These are phyloP conservation scores for Cryptococcus depauperatus DNA, from an alignment of 1,284 basidiomycete species.

Conservation along the genomic window DNA sequence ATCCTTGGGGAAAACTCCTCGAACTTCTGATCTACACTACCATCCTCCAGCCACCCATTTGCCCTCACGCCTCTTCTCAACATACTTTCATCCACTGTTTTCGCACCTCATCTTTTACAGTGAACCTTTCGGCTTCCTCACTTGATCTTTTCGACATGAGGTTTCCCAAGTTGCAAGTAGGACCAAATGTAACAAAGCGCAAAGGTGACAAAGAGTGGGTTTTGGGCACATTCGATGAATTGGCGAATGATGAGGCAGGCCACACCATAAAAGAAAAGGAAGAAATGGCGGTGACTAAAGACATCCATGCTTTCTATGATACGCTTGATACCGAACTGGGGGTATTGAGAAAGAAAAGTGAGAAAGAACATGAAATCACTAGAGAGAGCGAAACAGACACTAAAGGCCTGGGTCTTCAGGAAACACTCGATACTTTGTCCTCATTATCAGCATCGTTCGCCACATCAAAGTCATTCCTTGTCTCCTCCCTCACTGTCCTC, in stretches of 20 bases:
- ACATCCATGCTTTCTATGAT: no score
- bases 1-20: constrained; percentile 30
- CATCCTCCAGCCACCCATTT: constrained; percentile 9
- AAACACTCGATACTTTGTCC: background rate
- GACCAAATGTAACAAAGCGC: constrained; percentile 29
- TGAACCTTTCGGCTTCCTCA: background rate
- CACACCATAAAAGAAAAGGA: no score
- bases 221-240: no score
- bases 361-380: background rate
- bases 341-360: background rate
- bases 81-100: background rate
- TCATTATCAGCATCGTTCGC: background rate
- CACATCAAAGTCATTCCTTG: no score
- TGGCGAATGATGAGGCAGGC: constrained; percentile 2
- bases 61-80: background rate
- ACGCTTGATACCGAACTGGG: no score
- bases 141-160: constrained; percentile 22
- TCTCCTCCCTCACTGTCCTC: background rate
- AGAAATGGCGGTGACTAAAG: background rate
- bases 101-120: background rate
- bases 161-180: constrained; percentile 33
- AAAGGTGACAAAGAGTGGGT: constrained; percentile 19
- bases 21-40: constrained; percentile 25
- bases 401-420: background rate
- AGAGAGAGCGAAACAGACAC: background rate